These are phyloP conservation scores for Dorcoceras hygrometricum DNA, from an alignment of 257 asterid genomes.

Conservation along the genomic window DNA sequence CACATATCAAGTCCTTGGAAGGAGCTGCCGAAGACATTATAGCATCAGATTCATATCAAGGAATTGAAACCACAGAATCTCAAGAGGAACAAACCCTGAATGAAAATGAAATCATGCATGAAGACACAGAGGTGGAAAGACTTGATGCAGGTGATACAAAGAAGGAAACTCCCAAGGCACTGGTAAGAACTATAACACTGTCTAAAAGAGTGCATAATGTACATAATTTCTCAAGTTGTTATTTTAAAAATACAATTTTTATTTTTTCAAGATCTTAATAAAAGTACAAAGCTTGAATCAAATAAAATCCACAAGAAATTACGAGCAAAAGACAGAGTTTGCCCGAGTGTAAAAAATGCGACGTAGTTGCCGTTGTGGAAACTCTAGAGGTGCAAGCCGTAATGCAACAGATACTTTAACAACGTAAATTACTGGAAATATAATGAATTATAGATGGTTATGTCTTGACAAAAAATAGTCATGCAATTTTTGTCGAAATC, in stretches of 20 bases:
- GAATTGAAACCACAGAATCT: background rate
- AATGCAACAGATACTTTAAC: background rate
- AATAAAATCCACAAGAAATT: background rate
- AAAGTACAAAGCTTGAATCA: background rate
- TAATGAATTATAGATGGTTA: background rate
- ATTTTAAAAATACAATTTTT: too few species aligned
- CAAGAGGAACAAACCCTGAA: constrained; percentile 24
- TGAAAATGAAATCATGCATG: background rate
- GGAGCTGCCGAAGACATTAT: constrained; percentile 2
- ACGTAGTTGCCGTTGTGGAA: background rate
- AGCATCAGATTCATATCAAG: constrained; percentile 5
- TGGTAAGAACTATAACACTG: constrained; percentile 9
- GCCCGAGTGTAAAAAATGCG: background rate
- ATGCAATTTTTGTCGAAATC: background rate
- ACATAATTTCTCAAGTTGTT: background rate
- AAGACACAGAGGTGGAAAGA: background rate
- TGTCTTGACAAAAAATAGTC: background rate
- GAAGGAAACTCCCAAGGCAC: constrained; percentile 27
- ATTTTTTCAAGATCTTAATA: background rate
- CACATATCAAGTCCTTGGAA: background rate
- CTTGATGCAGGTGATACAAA: constrained; percentile 19
- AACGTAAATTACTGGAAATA: background rate
- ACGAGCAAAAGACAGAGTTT: background rate
- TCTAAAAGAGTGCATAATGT: background rate
- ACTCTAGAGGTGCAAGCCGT: background rate